Evolutionary conservation across 2,329 filamentous ascomycete species (phyloP).

Genomic region (Fusarium secorum): DNA sequence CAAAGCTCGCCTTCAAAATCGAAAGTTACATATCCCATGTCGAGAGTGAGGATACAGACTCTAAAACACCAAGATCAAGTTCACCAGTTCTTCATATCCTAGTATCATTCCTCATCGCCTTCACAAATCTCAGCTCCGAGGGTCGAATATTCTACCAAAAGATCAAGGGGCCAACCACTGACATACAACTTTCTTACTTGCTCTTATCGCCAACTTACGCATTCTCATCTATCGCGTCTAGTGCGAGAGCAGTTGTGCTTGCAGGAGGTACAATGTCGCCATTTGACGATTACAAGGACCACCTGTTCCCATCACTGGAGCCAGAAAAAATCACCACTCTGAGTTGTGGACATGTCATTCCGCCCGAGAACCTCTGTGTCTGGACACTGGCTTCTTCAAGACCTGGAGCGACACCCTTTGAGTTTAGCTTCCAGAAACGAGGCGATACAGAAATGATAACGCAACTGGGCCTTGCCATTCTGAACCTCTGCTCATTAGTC

Average conservation of each 20-base stretch:
- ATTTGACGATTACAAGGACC: conserved; percentile 86
- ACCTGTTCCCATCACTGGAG: conserved; percentile 81
- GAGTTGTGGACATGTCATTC: conserved; percentile 95
- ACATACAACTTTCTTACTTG: conserved; percentile 79
- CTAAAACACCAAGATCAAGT: conserved; percentile 38
- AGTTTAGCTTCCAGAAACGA: conserved; percentile 87
- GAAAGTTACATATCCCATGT: conserved; percentile 81
- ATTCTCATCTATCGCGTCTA: conserved; percentile 85
- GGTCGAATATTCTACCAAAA: conserved; percentile 72
- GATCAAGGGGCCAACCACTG: conserved; percentile 45
- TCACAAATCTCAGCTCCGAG: conserved; percentile 85
- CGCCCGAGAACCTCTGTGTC: conserved; percentile 79
- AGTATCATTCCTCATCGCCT: conserved; percentile 73
- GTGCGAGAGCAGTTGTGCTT: conserved; percentile 85
- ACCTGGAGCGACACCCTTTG: conserved; percentile 64
- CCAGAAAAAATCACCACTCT: conserved; percentile 74
- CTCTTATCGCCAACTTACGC: conserved; percentile 90
- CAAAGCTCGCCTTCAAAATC: conserved; percentile 92
- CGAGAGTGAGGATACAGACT: conserved; percentile 55
- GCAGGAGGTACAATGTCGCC: conserved; percentile 98
- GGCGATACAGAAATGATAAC: conserved; percentile 72
- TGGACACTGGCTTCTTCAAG: conserved; percentile 67
- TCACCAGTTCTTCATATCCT: conserved; percentile 64
- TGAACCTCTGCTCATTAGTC: conserved; percentile 75
- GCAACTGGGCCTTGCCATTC: conserved; percentile 76